Base-by-base conservation (phyloP, 495 filamentous ascomycete genomes). In the Penicillium macrosclerotiorum region DNA sequence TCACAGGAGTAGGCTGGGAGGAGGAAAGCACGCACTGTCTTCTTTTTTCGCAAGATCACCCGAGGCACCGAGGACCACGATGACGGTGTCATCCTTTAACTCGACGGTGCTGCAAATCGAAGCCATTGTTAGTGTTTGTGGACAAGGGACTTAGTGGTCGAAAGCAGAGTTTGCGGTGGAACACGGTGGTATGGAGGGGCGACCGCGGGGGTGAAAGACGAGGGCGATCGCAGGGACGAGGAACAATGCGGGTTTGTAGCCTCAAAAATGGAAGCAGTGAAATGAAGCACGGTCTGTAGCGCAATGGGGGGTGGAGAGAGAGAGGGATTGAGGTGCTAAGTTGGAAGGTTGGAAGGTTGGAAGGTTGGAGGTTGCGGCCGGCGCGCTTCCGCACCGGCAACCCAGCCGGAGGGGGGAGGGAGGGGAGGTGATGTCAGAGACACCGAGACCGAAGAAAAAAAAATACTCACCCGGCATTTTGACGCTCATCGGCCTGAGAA, bases 41-140 rank as follows among this genome's bases (percentile, higher is more conserved):
- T 98, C 84, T 98, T 98, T 79, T n/a, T 97, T 97, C 23, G 94
- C 93, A 33, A 99, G 78, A 77, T 99, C 93, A 44, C 93, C 93
- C 13, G 94, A 97, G 42, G 93, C 93, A 60, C 93, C 93, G 48
- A 99, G 84, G 57, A 99, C 93, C 50, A 99, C 83, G 67, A 99
- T 95, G 63, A 93, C 78, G 51, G 94, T 99, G 79, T 97, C 92
- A 62, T 97, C 89, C 77, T 95, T 99, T 53, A 99, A 85, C 81
- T 97, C 93, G 57, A 95, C 76, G 53, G 76, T 84, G 61, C 87
- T 90, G 60, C 40, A 53, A 39, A 44, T 29, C 46, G 37, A 30
- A 54, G 55, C 49, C 65, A 67, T 70, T 52, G 62, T 66, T 49
- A 67, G 62, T n/a, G n/a, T 43, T 19, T 16, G 33, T 17, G 25